These are phyloP conservation scores for Serpula lacrymans DNA, from an alignment of 768 basidiomycete genomes.

Conservation along the genomic window DNA sequence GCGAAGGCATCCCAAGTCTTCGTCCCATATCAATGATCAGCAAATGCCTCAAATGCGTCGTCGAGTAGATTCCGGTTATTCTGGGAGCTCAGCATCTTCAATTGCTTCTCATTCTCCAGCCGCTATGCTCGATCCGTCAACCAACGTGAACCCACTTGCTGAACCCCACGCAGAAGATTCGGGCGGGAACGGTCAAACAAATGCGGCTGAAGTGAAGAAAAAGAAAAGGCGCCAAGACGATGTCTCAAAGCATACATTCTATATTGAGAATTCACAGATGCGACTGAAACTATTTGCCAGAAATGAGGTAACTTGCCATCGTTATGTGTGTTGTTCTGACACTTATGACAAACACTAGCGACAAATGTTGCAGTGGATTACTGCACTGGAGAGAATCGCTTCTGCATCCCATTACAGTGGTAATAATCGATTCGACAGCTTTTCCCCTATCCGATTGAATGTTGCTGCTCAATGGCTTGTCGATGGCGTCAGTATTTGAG, in stretches of 20 bases:
- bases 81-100: constrained; percentile 36
- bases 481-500: constrained; percentile 69
- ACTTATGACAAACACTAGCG: constrained; percentile 42
- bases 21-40: constrained; percentile 8
- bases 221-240: constrained; percentile 50
- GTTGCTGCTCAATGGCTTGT: constrained; percentile 98
- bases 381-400: constrained; percentile 80
- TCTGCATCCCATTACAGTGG: constrained; percentile 73
- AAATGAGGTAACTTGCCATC: constrained; percentile 61
- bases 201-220: constrained; percentile 40
- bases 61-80: constrained; percentile 19
- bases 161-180: constrained; percentile 21
- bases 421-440: constrained; percentile 88
- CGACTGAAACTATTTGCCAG: constrained; percentile 81
- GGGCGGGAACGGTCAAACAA: constrained; percentile 17
- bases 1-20: constrained; percentile 26
- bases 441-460: constrained; percentile 88
- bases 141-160: constrained; percentile 59
- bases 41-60: constrained; percentile 2
- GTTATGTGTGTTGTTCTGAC: constrained; percentile 9
- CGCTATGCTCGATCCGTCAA: constrained; percentile 79
- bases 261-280: constrained; percentile 88
- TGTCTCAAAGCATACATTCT: constrained; percentile 93
- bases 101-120: constrained; percentile 39
- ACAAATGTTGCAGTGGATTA: constrained; percentile 97